Conservation (phyloP, 225 moss, liverwort and hornwort genomes). For the Asterella californica region DNA sequence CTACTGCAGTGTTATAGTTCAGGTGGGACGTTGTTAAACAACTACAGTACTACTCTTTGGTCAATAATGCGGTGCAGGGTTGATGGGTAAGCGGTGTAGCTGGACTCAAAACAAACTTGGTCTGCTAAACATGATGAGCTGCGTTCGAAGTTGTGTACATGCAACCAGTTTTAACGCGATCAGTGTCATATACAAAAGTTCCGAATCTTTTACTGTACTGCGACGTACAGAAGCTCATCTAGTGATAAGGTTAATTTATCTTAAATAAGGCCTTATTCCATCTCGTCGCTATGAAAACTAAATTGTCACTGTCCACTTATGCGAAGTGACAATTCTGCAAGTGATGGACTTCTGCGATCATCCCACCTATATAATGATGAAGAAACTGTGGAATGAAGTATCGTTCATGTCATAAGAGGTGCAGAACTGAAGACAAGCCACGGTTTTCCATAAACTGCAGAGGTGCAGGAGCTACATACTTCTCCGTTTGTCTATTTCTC, state of each 20-base stretch:
- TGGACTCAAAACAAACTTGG: neutral
- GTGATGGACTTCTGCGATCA: neutral
- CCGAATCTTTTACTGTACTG: neutral
- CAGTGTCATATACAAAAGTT: neutral
- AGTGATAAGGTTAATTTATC: neutral
- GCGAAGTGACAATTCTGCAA: neutral
- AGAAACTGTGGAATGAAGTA: too few species aligned
- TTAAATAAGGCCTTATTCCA: neutral
- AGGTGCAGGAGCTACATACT: neutral
- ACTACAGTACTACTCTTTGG: conserved; percentile 1
- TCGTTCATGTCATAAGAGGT: neutral
- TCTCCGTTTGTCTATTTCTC: neutral
- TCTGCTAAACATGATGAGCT: neutral
- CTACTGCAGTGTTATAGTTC: too few species aligned
- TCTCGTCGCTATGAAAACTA: neutral
- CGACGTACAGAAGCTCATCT: too few species aligned
- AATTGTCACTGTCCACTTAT: neutral
- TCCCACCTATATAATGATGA: too few species aligned
- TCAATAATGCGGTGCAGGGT: neutral
- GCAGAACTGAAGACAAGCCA: neutral
- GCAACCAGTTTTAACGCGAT: neutral
- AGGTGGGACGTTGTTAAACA: neutral
- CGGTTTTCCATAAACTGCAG: neutral
- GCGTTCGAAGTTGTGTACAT: neutral
- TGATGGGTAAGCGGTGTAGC: neutral